Percentiles rank a stretch among this genome's conserved stretches.
Conservation (phyloP, 768 basidiomycete species). For the Leccinum fibrillosum region DNA sequence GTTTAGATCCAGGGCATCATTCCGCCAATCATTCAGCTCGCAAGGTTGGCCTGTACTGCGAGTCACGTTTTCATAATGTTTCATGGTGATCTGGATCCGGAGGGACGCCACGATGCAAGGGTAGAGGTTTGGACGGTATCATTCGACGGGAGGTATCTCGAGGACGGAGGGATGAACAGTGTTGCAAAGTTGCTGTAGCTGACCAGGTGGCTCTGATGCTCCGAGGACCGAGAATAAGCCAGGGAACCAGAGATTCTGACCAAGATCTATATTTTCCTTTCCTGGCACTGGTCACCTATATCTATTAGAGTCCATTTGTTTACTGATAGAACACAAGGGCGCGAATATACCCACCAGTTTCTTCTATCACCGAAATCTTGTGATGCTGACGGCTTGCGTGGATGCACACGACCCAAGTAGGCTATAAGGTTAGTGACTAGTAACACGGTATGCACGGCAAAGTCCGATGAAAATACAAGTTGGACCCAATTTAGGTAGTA, state of each 20-base stretch:
- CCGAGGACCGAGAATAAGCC: neutral
- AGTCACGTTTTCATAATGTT: constrained; percentile 41
- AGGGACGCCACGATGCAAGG: constrained; percentile 57
- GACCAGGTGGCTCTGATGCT: too few species aligned
- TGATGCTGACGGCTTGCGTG: neutral
- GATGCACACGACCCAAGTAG: neutral
- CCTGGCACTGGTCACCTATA: too few species aligned
- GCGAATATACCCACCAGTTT: neutral
- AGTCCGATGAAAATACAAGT: too few species aligned
- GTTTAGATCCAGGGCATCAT: constrained; percentile 55
- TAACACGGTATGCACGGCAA: too few species aligned
- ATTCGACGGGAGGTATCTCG: constrained; percentile 31
- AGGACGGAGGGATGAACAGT: too few species aligned
- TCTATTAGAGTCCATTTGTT: neutral
- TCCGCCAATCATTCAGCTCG: constrained; percentile 41
- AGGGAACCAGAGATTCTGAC: constrained; percentile 9
- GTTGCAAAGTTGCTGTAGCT: too few species aligned
- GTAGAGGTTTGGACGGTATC: constrained; percentile 69
- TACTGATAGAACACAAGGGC: neutral
- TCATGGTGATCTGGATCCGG: constrained; percentile 36
- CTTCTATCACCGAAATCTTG: neutral
- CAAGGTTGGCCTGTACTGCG: constrained; percentile 55
- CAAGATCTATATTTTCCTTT: neutral
- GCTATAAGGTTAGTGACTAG: too few species aligned
- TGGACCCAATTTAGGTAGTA: too few species aligned